phyloP scores from a whole-genome alignment of 306 rosid genomes.

The Cucurbita moschata region DNA sequence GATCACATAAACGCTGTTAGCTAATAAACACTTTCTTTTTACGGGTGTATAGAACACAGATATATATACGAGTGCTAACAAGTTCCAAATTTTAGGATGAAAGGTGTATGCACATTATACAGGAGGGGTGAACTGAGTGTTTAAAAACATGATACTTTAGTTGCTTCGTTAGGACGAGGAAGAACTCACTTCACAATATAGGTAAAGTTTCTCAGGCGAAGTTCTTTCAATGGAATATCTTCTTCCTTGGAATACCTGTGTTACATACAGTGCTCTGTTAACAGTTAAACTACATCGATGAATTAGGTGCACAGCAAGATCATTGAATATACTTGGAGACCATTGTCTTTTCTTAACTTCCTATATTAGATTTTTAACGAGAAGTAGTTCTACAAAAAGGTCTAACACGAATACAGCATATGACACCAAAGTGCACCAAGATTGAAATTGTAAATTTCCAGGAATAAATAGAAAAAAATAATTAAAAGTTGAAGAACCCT shows the following conservation, averaged over 20 bases:
- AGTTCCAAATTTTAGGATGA: not conserved
- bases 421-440: not conserved
- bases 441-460: not conserved
- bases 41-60: not conserved
- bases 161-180: not conserved
- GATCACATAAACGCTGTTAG: not conserved
- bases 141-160: not conserved
- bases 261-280: not conserved
- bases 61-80: not conserved
- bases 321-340: not conserved
- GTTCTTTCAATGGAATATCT: slow-evolving; percentile 34
- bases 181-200: slow-evolving; percentile 67
- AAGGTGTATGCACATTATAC: not conserved
- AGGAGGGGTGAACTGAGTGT: not conserved
- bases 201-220: slow-evolving; percentile 50
- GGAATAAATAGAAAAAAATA: not conserved
- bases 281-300: not conserved
- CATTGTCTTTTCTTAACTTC: not conserved
- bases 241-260: slow-evolving; percentile 94
- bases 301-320: not conserved
- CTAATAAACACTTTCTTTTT: not conserved
- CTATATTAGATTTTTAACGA: not conserved
- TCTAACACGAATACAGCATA: not conserved
- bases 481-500: not conserved
- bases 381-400: not conserved